phyloP scores from a whole-genome alignment of 768 basidiomycete species.

The Postia placenta region DNA sequence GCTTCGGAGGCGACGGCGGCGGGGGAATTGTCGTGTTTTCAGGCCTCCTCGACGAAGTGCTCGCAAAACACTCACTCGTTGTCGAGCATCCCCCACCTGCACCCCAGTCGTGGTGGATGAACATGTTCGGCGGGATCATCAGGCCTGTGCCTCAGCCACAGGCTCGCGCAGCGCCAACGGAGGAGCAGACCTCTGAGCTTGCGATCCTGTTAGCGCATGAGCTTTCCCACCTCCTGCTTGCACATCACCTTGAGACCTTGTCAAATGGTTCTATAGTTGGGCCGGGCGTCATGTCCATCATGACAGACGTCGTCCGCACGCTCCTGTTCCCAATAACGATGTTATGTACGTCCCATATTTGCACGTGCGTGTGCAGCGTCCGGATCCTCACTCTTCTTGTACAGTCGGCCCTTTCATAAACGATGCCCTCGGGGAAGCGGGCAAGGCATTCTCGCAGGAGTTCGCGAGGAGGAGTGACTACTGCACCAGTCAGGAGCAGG shows the following conservation, averaged over 20 bases:
- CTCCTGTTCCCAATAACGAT: conserved; percentile 85
- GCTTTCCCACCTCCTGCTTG: conserved; percentile 83
- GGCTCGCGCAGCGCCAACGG: conserved; percentile 51
- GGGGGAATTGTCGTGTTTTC: conserved; percentile 94
- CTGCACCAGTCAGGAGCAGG: conserved; percentile 78
- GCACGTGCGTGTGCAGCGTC: conserved; percentile 21
- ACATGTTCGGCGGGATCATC: conserved; percentile 40
- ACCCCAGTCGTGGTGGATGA: conserved; percentile 39
- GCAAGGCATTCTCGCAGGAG: conserved; percentile 72
- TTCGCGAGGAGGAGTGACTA: conserved; percentile 64
- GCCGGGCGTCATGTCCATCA: conserved; percentile 72
- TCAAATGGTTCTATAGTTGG: conserved; percentile 79
- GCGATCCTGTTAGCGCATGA: conserved; percentile 93
- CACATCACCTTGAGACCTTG: conserved; percentile 90
- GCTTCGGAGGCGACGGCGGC: conserved; percentile 86
- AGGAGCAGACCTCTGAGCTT: conserved; percentile 81
- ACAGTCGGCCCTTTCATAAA: conserved; percentile 87
- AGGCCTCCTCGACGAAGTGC: conserved; percentile 86
- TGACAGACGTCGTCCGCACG: conserved; percentile 70
- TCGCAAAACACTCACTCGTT: conserved; percentile 40
- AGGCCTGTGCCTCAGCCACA: conserved; percentile 27
- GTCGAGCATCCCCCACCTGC: conserved; percentile 5
- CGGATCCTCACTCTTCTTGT: conserved; percentile 18
- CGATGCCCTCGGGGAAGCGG: conserved; percentile 81
- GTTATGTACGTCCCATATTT: conserved; percentile 36